Base-by-base conservation (phyloP, 2,329 filamentous ascomycete genomes). In the Fusarium albosuccineum region DNA sequence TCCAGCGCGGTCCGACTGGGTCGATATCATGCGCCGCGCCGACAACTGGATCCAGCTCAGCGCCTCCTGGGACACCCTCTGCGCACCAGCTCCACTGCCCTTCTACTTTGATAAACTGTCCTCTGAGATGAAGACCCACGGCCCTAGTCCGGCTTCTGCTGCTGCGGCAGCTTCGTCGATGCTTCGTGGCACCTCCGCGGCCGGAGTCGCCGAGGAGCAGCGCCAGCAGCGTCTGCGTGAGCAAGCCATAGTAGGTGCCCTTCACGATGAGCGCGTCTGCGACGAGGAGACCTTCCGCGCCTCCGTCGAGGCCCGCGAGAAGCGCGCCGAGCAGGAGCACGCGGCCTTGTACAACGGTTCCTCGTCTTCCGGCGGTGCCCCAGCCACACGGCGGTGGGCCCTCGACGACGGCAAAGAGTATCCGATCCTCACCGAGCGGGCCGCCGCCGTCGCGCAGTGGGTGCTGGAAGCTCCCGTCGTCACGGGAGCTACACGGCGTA, bases 1-100 rank as follows among this genome's bases (percentile, higher is more conserved):
- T 4, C 89, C 91, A 1, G 89, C 91, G 2, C 88, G 92, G 52
- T 87, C 90, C 4, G 93, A 97, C 78, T 97, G 92, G 92, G 87
- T 91, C 48, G 91, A 95, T 77, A 83, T 95, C 0, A 77, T 96
- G 9, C 86, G 89, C 0, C 86, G 87, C 30, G 84, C 86, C 1
- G 83, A 87, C 34, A 91, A 92, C 73, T 93, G 90, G 90, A 84
- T 95, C 52, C 83, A 86, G 7, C 83, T 96, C 9, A 75, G 78
- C 3, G 79, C 84, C 4, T 83, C 84, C 1, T 96, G 92, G 93
- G 91, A 94, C 65, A 81, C 80, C 2, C 84, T 96, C 14, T 95
- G 92, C 71, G 80, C 84, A 1, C 87, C 88, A 0, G 83, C 85
- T 3, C 86, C 87, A 2, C 77, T 89, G 3, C 83, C 86, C 14